Evolutionary conservation across 306 rosid species (phyloP), one percentile per base, ranked within the genome.

Genomic region (Inga laurina): DNA sequence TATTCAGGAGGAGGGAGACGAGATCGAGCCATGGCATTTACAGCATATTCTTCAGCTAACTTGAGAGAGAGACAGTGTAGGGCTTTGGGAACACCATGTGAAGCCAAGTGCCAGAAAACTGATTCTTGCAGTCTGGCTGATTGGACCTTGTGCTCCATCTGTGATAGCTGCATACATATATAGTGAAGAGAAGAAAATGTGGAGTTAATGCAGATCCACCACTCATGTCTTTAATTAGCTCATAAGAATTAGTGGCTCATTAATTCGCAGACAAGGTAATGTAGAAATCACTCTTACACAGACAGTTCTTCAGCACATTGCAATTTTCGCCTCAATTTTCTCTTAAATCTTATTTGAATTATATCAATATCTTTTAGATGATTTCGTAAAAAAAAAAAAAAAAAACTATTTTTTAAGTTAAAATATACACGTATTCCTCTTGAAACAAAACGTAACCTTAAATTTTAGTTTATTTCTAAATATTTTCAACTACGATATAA

Each of bases 11-110:
- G 82, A 48, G 98, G 98, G 77, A 94, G 79, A 67, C 90, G 92
- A 74, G 97, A 84, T 72, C 97, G 85, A 43, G 98, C 97, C 81
- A 78, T 48, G 49, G 94, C 90, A 72, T 94, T 94, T 78, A 91
- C 92, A 3, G 97, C 83, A 59, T 94, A 94, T 84, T 94, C 98
- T 82, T 94, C 97, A 22, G 98, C 97, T 66, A 94, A 82, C 82
- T 90, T 92, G 79, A 94, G 91, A 84, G 87, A 90, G 65, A 94
- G 90, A 86, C 98, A 94, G 85, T 92, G 93, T 16, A 94, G 80
- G 81, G 92, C 84, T 84, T 86, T 86, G 37, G 98, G 98, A 66
- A 92, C 88, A 74, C 97, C 98, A 65, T 89, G 97, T 78, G 98
- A 92, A 72, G 98, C 98, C 82, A 94, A 82, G 82, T 92, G 89